Conservation (phyloP, 2,329 filamentous ascomycete species). For the Aspergillus clavatus region DNA sequence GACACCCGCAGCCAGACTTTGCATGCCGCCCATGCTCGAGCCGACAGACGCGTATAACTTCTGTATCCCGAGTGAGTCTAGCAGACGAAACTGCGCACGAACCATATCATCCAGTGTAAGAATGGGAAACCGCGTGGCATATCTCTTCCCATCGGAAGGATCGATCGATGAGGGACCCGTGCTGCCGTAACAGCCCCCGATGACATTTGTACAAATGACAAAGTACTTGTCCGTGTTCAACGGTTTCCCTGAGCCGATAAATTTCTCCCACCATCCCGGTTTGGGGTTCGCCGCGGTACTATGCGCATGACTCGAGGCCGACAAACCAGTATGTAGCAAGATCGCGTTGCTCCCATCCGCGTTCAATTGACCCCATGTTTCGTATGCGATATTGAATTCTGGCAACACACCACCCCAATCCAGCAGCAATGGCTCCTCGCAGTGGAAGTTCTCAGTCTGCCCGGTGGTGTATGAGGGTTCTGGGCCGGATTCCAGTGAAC, state of each 20-base stretch:
- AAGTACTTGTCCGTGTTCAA: slow-evolving; percentile 90
- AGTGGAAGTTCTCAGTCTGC: slow-evolving; percentile 73
- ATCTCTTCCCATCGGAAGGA: slow-evolving; percentile 78
- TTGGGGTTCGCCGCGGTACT: slow-evolving; percentile 82
- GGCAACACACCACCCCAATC: slow-evolving; percentile 95
- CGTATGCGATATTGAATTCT: slow-evolving; percentile 86
- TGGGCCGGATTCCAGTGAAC: slow-evolving; percentile 68
- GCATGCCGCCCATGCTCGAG: slow-evolving; percentile 98
- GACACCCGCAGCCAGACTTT: slow-evolving; percentile 80
- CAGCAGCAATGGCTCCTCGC: slow-evolving; percentile 67
- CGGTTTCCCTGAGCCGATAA: slow-evolving; percentile 81
- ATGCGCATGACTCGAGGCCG: slow-evolving; percentile 94
- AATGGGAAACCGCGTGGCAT: slow-evolving; percentile 93
- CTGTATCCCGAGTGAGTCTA: slow-evolving; percentile 71
- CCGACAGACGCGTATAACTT: slow-evolving; percentile 89
- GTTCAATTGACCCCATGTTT: slow-evolving; percentile 67
- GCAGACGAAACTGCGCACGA: slow-evolving; percentile 81
- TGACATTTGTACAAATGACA: slow-evolving; percentile 92
- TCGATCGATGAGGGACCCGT: slow-evolving; percentile 87
- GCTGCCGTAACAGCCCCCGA: slow-evolving; percentile 93
- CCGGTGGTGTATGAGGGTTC: slow-evolving; percentile 94
- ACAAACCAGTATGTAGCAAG: slow-evolving; percentile 86
- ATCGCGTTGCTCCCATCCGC: slow-evolving; percentile 78
- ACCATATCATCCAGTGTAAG: slow-evolving; percentile 98
- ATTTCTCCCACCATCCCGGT: slow-evolving; percentile 98